Conservation (phyloP, 1,284 basidiomycete species). For the Earliella scabrosa region DNA sequence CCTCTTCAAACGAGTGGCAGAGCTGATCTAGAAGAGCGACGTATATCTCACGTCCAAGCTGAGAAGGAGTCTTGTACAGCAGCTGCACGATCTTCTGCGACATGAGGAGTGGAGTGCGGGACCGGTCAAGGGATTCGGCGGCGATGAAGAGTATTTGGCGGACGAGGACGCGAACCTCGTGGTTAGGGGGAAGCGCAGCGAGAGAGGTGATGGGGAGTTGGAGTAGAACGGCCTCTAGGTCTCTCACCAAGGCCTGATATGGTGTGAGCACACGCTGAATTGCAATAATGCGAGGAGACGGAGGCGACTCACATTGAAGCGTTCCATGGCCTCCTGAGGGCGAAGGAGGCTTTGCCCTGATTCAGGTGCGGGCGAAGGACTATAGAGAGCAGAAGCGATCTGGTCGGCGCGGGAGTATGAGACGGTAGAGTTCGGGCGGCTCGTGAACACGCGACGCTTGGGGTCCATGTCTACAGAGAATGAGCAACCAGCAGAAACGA, state of each 20-base stretch:
- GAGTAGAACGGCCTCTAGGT: constrained; percentile 79
- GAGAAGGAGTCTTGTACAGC: constrained; percentile 84
- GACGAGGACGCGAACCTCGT: constrained; percentile 86
- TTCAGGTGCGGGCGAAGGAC: constrained; percentile 57
- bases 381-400: constrained; percentile 45
- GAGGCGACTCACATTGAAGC: constrained; percentile 61
- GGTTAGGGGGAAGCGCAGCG: constrained; percentile 74
- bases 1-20: constrained; percentile 89
- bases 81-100: constrained; percentile 94
- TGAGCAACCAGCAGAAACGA: not conserved
- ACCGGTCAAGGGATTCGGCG: constrained; percentile 76
- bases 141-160: constrained; percentile 84
- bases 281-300: no score
- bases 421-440: constrained; percentile 68
- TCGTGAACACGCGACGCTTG: constrained; percentile 55
- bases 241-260: constrained; percentile 57
- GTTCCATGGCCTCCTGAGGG: constrained; percentile 78
- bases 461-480: constrained; percentile 47
- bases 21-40: constrained; percentile 88
- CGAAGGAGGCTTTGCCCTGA: constrained; percentile 47
- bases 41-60: constrained; percentile 90
- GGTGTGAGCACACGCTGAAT: not conserved
- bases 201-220: constrained; percentile 73
- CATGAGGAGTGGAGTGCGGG: constrained; percentile 88
- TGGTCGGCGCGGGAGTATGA: constrained; percentile 54